Base-by-base conservation (phyloP, 768 basidiomycete genomes). In the Rhizopogon sp. region DNA sequence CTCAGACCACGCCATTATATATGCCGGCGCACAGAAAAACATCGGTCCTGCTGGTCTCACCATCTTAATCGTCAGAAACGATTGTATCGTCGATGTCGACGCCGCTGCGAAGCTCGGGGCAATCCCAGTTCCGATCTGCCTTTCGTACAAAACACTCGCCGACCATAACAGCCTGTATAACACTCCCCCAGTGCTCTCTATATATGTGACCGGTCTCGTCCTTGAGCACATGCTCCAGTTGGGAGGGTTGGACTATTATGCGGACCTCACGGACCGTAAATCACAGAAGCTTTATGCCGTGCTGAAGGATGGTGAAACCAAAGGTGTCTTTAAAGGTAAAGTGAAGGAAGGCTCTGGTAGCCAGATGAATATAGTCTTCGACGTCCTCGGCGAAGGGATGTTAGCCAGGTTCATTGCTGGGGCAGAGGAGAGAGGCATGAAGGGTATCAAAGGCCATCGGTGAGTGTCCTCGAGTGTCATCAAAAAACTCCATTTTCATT, bases 11-110 rank as follows among this genome's bases (percentile, higher is more conserved):
- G 95, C 93, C 4, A 78, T 98, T 65, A 88, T 99, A 63, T 98
- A 87, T 68, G 97, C 95, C 6, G 97, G 97, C 45, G 97, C 90
- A 22, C 97, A 99, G 74, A 99, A 99, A 78, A 99, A 99, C 70
- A 75, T 98, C 50, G 95, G 96, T 7, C 97, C 97, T 2, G 87
- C 97, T 0, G 97, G 97, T 1, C 75, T 97, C 22, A 93, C 93
- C 13, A 82, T 99, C 69, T 75, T 95, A 62, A 97, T 99, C 73
- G 91, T 98, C 20, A 83, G 91, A n/a, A 84, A 96, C 56, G 94
- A 97, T 72, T 88, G 95, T 67, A 76, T 98, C 65, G 93, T 95
- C 65, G 92, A 90, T 66, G 87, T 91, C 46, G 88, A 93, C 62
- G 85, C 83, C 2, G 88, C 91, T 0, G 80, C 84, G 13, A 76